Base-by-base conservation (phyloP, 352 stramenopile species). In the Pythium insidiosum region DNA sequence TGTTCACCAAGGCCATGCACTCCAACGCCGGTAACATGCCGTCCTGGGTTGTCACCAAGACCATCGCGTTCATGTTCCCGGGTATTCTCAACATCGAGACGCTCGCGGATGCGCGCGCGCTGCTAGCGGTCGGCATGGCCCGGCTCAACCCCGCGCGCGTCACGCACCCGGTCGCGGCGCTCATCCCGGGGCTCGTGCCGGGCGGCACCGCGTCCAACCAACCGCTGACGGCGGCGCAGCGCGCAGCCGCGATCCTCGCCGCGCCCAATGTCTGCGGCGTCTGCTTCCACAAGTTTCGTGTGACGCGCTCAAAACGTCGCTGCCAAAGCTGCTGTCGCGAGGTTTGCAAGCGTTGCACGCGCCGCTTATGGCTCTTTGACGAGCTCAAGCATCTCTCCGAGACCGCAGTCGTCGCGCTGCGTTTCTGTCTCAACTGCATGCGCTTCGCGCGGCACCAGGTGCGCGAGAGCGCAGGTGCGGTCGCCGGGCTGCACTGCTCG, bases 371-470 rank as follows among this genome's bases (percentile, higher is more conserved):
- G 36, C 63, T 70, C 37, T 58, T 64, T 11, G 61, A 70, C 41
- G 53, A 63, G 24, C 46, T 48, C 22, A 70, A 70, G 47, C 37
- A 62, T 43, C 51, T 52, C 25, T 66, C 61, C 0, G 38, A 26
- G 19, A 64, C 57, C 15, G 61, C 48, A 26, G 53, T 66, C 13
- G 31, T 54, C 24, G 21, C 34, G 19, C 36, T 70, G 33, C 61
- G 61, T 28, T 70, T 70, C 44, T 70, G 61, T 33, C 36, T 59
- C 19, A 67, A 64, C 50, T 70, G 61, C 34, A 61, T 55, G 25
- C 42, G 50, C 5, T 45, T 63, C 24, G 61, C 61, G 22, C 51
- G 61, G 16, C 37, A 41, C 23, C 56, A 65, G 22, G n/a, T n/a
- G n/a, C n/a, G n/a, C n/a, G n/a, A n/a, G n/a, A n/a, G n/a, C n/a